Conservation (phyloP, 345 rosid genomes). For the Sapria himalayana region DNA sequence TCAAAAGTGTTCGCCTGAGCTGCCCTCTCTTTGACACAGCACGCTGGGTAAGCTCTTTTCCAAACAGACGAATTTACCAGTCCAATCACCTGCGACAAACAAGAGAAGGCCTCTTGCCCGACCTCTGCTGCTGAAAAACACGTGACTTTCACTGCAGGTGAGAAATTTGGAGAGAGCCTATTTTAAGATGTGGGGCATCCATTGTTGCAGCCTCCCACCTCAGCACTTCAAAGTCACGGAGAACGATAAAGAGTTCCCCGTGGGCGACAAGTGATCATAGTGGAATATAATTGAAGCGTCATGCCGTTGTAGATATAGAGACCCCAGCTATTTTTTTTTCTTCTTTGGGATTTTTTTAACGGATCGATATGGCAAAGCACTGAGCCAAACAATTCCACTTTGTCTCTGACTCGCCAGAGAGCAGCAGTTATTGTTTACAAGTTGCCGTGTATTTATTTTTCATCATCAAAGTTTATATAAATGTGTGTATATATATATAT, state of each 20-base stretch:
- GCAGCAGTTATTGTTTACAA: too few species aligned
- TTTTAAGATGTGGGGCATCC: conserved; percentile 88
- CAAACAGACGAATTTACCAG: background rate
- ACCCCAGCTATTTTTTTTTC: too few species aligned
- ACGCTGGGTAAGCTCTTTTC: conserved; percentile 91
- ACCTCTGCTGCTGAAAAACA: background rate
- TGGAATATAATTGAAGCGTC: too few species aligned
- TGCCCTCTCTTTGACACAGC: conserved; percentile 85
- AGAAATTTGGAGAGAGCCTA: conserved; percentile 72
- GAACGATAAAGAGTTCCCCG: conserved; percentile 68
- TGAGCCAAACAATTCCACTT: too few species aligned
- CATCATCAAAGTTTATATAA: too few species aligned
- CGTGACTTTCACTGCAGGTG: conserved; percentile 28
- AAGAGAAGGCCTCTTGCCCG: background rate
- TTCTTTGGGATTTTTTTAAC: too few species aligned
- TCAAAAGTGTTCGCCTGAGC: conserved; percentile 47
- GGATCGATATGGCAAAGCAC: too few species aligned
- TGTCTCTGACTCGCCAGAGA: too few species aligned
- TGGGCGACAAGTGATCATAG: too few species aligned
- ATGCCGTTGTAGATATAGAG: too few species aligned
- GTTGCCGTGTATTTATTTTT: too few species aligned
- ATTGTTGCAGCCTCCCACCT: conserved; percentile 55
- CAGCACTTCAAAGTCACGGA: conserved; percentile 67
- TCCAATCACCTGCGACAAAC: background rate
- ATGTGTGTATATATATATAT: too few species aligned